These are phyloP conservation scores for Vigna angularis DNA, from an alignment of 306 rosid species.

Conservation along the genomic window DNA sequence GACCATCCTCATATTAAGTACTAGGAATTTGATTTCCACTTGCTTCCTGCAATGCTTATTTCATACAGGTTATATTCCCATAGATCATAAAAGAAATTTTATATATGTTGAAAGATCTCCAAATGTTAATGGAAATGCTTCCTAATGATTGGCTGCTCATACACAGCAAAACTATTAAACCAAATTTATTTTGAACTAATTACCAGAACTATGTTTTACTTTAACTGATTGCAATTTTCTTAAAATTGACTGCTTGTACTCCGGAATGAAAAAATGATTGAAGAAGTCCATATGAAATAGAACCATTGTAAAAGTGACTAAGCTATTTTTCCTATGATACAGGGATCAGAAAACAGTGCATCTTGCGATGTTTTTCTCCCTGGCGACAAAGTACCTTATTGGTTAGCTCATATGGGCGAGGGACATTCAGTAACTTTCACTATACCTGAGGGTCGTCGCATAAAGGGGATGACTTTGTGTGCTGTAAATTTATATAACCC, in stretches of 20 bases:
- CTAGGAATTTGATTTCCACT: background rate
- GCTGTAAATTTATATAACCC: background rate
- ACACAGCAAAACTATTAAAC: too few species aligned
- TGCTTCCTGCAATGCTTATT: background rate
- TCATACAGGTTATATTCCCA: background rate
- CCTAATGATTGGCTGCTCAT: too few species aligned
- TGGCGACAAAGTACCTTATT: conserved; percentile 5
- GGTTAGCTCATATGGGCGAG: conserved; percentile 6
- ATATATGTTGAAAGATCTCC: too few species aligned
- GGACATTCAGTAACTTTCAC: background rate
- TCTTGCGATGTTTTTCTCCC: conserved; percentile 16
- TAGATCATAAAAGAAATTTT: too few species aligned
- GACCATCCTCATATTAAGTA: background rate
- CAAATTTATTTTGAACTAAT: too few species aligned
- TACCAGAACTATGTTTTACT: too few species aligned
- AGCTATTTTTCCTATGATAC: background rate
- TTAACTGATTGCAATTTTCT: too few species aligned
- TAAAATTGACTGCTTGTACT: too few species aligned
- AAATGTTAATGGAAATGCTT: background rate
- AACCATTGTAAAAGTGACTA: background rate
- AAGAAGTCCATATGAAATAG: too few species aligned
- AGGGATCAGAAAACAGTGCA: background rate
- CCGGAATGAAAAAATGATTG: too few species aligned
- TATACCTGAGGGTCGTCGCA: background rate
- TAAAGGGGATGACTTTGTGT: background rate